phyloP scores from a whole-genome alignment of 129 eudicot species.

The Centrapalus pauciflorus region DNA sequence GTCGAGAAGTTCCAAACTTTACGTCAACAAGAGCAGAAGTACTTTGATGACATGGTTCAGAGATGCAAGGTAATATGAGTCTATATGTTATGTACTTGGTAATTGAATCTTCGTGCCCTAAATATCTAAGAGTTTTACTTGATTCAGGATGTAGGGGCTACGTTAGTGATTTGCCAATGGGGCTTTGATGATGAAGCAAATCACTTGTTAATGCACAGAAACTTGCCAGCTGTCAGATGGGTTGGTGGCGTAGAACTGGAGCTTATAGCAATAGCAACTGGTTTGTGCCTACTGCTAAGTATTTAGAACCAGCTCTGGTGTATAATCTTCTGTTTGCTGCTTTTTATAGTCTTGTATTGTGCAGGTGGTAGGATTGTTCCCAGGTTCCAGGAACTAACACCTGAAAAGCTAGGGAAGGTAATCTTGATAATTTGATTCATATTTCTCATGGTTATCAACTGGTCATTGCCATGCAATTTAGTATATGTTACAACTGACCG shows the following conservation, averaged over 20 bases:
- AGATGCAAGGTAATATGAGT: slow-evolving; percentile 72
- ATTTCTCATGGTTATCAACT: no score
- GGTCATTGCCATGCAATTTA: not conserved
- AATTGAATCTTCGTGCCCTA: not conserved
- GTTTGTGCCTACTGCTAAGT: slow-evolving; percentile 30
- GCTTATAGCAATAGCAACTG: slow-evolving; percentile 97
- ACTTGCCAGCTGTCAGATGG: slow-evolving; percentile 99
- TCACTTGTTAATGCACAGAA: slow-evolving; percentile 89
- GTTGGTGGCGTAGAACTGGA: slow-evolving; percentile 99
- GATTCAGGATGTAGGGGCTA: slow-evolving; percentile 95
- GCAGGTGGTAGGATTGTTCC: slow-evolving; percentile 99
- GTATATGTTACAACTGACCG: not conserved
- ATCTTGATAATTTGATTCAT: not conserved
- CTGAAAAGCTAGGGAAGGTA: slow-evolving; percentile 96
- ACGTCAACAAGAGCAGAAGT: slow-evolving; percentile 88
- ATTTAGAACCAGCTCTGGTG: not conserved
- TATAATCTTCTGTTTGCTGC: not conserved
- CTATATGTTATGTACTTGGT: not conserved
- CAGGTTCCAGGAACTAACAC: slow-evolving; percentile 92
- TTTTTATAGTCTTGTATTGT: not conserved
- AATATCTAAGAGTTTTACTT: not conserved
- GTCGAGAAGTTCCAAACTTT: slow-evolving; percentile 92
- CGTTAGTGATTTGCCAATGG: slow-evolving; percentile 98
- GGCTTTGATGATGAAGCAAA: slow-evolving; percentile 99
- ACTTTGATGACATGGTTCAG: slow-evolving; percentile 98